Conservation (phyloP, 768 basidiomycete genomes). For the Psilocybe azurescens region DNA sequence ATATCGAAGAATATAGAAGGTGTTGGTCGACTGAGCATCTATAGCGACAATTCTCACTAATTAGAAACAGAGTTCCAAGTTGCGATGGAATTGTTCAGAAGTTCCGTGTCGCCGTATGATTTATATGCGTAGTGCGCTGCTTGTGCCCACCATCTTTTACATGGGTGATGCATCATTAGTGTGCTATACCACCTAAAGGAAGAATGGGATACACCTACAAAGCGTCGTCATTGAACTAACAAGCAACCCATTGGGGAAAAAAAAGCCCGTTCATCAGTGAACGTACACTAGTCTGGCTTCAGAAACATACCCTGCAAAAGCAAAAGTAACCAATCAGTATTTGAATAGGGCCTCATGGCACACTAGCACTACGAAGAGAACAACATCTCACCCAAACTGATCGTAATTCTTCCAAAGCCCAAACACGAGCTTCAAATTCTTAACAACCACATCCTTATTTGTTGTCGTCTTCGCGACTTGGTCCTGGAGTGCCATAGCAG, state of each 20-base stretch:
- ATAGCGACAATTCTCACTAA: constrained; percentile 39
- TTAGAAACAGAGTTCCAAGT: constrained; percentile 54
- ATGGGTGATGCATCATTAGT: too few species aligned
- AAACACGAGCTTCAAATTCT: constrained; percentile 48
- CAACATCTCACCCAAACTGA: constrained; percentile 39
- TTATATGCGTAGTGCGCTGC: constrained; percentile 55
- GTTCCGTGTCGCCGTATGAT: constrained; percentile 47
- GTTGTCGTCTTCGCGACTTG: constrained; percentile 39
- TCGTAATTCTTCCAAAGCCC: constrained; percentile 45
- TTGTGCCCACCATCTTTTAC: constrained; percentile 56
- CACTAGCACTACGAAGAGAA: not conserved
- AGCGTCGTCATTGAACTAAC: constrained; percentile 54
- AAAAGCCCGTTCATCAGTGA: not conserved
- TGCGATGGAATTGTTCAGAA: constrained; percentile 48
- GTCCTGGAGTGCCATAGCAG: constrained; percentile 56
- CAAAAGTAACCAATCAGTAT: too few species aligned
- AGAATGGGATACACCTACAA: constrained; percentile 32
- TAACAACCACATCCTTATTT: constrained; percentile 42
- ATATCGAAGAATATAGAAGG: too few species aligned
- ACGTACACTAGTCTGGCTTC: not conserved
- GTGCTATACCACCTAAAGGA: not conserved
- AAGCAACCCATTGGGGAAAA: not conserved
- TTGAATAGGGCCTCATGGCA: too few species aligned
- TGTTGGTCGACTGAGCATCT: not conserved
- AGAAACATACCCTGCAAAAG: not conserved